Evolutionary conservation across 164 flowering plant genomes (phyloP), one percentile per base, ranked within the genome.

Genomic region (Buxus sempervirens): DNA sequence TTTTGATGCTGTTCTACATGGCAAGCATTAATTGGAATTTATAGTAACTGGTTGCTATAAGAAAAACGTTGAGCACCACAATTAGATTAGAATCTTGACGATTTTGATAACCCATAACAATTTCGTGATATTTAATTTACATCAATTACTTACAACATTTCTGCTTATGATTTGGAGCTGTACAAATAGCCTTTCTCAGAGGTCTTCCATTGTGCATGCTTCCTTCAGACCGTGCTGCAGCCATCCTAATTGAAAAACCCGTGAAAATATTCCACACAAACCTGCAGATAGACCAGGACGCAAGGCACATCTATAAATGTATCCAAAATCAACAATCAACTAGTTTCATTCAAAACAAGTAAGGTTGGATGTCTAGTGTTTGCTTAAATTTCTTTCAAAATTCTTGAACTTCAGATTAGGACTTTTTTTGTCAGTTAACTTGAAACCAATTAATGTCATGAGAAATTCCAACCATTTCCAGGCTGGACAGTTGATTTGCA

Each of bases 71-170:
- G n/a, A n/a, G n/a, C n/a, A n/a, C n/a, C n/a, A n/a, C n/a, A n/a
- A n/a, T n/a, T n/a, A n/a, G n/a, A n/a, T n/a, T n/a, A n/a, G n/a
- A n/a, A n/a, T n/a, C n/a, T n/a, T n/a, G n/a, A n/a, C n/a, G n/a
- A 7, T 32, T 32, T 32, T 32, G 38, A 45, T 6, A 45, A 45
- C 48, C 25, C 15, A 25, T 5, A 53, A 63, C 36, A 25, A 12
- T 63, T 62, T 14, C 14, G 32, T 19, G 10, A 20, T n/a, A 4
- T 48, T 32, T 23, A 10, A 58, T 56, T 66, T 66, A 66, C 69
- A 66, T 38, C 9, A 24, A 49, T 32, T 24, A 10, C 21, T 32
- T 24, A 10, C 21, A 24, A 56, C 45, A 38, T 57, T 23, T n/a
- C 24, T 38, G 32, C 32, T 56, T 66, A 15, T 36, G 56, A 56